Base-by-base conservation (phyloP, 164 flowering plant genomes). In the Berberis vulgaris region DNA sequence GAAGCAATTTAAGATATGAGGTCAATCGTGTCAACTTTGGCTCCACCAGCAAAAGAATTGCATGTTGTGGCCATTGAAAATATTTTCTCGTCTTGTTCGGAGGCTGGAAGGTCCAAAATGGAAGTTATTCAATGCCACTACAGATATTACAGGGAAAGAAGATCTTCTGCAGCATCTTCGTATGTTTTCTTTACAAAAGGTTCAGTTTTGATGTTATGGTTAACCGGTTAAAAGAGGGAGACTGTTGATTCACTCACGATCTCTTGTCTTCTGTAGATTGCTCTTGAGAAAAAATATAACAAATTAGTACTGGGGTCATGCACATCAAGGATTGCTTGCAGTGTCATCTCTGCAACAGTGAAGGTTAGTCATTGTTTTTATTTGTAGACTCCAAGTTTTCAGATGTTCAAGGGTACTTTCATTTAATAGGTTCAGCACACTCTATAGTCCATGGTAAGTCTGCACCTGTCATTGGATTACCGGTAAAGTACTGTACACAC, bases 141-240 rank as follows among this genome's bases (percentile, higher is more conserved):
- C 56, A 65, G 99, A 95, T 79, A 77, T 49, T 11, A 89, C 99
- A 9, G 98, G 99, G 65, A 89, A 81, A 75, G 97, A 91, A 78
- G 99, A 95, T 79, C 74, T 95, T 66, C 40, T 83, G 61, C 73
- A 66, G 56, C 85, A 86, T 75, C 75, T 95, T 45, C 81, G 91
- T 6, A 89, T 86, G 94, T 68, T 86, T 67, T 70, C 83, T 45
- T 78, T 95, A 73, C 99, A 95, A 67, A 95, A 91, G 92, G 97
- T 93, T 71, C 56, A 65, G 45, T 49, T 61, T 8, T 66, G 4
- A 45, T 38, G 43, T 54, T n/a, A 59, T 67, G 67, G n/a, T n/a
- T n/a, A n/a, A n/a, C n/a, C n/a, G n/a, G n/a, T n/a, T n/a, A n/a
- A n/a, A n/a, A n/a, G n/a, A n/a, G n/a, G n/a, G n/a, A n/a, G n/a